Evolutionary conservation across 495 filamentous ascomycete species (phyloP).

Genomic region (Lasiosphaeria hispida): DNA sequence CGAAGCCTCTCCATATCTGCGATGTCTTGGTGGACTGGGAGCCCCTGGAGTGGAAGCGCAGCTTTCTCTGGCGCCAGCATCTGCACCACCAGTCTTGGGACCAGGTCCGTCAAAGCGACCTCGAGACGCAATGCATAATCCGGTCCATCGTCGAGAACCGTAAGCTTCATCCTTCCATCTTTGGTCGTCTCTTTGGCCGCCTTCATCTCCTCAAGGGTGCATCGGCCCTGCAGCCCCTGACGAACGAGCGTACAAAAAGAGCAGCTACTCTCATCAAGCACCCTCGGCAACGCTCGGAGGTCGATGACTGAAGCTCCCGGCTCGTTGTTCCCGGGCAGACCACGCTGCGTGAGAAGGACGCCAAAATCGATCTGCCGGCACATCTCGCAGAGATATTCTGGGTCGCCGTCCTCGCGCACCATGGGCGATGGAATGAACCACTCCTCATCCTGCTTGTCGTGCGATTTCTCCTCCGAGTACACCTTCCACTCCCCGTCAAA

Average conservation of each 20-base stretch:
- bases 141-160: slow-evolving; percentile 13
- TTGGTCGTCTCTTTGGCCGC: neutral
- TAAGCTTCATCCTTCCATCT: slow-evolving; percentile 2
- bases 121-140: slow-evolving; percentile 15
- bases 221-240: slow-evolving; percentile 3
- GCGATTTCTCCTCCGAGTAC: neutral
- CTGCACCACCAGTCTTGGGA: slow-evolving; percentile 6
- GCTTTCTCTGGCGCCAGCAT: neutral
- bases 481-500: slow-evolving; percentile 1
- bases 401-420: slow-evolving; percentile 2
- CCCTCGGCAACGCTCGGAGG: slow-evolving; percentile 4
- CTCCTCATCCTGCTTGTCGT: slow-evolving; percentile 13
- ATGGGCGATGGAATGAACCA: slow-evolving; percentile 18
- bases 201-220: slow-evolving; percentile 2
- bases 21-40: neutral
- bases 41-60: slow-evolving; percentile 6
- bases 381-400: slow-evolving; percentile 21
- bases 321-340: slow-evolving; percentile 11
- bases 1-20: slow-evolving; percentile 9
- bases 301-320: slow-evolving; percentile 4
- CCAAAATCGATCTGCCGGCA: slow-evolving; percentile 18
- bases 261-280: too few relatives aligned
- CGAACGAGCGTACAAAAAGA: too few relatives aligned
- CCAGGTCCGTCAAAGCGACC: neutral
- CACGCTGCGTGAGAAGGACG: slow-evolving; percentile 11